phyloP scores from a whole-genome alignment of 2,329 filamentous ascomycete species.

The Phaeosphaeriaceae sp. region DNA sequence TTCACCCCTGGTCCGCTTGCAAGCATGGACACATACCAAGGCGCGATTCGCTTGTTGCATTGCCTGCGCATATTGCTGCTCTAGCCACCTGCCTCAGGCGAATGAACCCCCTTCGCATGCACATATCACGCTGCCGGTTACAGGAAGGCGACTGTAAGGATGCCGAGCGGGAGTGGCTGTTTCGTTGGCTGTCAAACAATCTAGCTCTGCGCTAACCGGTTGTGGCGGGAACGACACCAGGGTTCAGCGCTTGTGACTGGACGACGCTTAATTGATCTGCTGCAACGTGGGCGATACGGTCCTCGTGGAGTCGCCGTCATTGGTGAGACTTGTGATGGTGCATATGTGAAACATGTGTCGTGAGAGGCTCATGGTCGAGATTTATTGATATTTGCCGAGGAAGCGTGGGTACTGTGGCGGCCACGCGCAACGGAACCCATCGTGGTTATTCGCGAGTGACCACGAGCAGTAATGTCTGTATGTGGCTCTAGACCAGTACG shows the following conservation, averaged over 20 bases:
- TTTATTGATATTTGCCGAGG: constrained; percentile 3
- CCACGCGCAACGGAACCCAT: background rate
- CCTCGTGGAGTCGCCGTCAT: constrained; percentile 8
- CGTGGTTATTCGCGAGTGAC: background rate
- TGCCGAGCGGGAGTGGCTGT: constrained; percentile 15
- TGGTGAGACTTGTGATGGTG: constrained; percentile 1
- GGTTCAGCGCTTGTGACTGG: constrained; percentile 7
- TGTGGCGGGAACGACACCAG: constrained; percentile 5
- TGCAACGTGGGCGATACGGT: constrained; percentile 5
- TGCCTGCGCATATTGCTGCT: constrained; percentile 3
- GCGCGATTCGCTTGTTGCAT: constrained; percentile 3
- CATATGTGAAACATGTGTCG: constrained; percentile 1
- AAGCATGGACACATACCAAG: background rate
- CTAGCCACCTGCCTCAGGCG: constrained; percentile 7
- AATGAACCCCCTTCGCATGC: constrained; percentile 7
- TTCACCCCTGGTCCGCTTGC: constrained; percentile 1
- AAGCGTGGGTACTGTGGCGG: background rate
- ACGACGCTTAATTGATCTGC: constrained; percentile 4
- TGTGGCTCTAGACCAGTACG: background rate
- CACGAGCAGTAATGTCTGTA: background rate
- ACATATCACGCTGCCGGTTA: constrained; percentile 6
- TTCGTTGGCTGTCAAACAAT: constrained; percentile 16
- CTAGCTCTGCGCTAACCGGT: constrained; percentile 12
- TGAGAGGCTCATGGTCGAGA: constrained; percentile 6
- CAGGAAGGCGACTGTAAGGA: constrained; percentile 6